phyloP scores from a whole-genome alignment of 2,329 filamentous ascomycete genomes.

The Ophiostoma triangulosporum region DNA sequence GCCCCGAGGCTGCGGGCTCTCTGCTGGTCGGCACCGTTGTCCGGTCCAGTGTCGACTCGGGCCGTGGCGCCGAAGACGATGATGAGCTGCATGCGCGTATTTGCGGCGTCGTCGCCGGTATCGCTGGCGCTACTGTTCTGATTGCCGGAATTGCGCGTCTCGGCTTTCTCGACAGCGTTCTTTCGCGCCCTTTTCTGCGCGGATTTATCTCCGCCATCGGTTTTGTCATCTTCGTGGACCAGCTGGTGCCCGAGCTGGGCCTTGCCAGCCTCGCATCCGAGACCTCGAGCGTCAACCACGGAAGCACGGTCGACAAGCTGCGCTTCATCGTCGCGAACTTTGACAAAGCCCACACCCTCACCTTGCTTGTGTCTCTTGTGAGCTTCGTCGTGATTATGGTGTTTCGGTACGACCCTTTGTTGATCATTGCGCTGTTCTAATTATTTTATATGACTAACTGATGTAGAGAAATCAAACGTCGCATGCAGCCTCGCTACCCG shows the following conservation, averaged over 20 bases:
- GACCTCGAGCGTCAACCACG: slow-evolving; percentile 54
- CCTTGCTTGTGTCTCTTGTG: slow-evolving; percentile 59
- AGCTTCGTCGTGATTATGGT: slow-evolving; percentile 85
- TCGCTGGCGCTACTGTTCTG: slow-evolving; percentile 82
- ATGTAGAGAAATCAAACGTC: slow-evolving; percentile 64
- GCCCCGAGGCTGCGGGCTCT: slow-evolving; percentile 87
- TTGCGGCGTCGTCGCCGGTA: slow-evolving; percentile 74
- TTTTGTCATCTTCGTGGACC: slow-evolving; percentile 90
- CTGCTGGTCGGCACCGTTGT: slow-evolving; percentile 81
- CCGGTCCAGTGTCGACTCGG: slow-evolving; percentile 58
- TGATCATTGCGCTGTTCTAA: neutral
- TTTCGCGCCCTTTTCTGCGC: slow-evolving; percentile 81
- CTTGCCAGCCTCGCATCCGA: slow-evolving; percentile 53
- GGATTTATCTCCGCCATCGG: slow-evolving; percentile 97
- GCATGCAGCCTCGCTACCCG: slow-evolving; percentile 65
- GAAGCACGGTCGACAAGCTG: slow-evolving; percentile 76
- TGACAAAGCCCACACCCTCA: slow-evolving; percentile 56
- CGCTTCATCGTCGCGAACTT: slow-evolving; percentile 61
- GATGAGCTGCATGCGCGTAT: slow-evolving; percentile 61
- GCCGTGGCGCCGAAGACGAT: slow-evolving; percentile 50
- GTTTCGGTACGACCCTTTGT: slow-evolving; percentile 50
- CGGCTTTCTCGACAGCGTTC: slow-evolving; percentile 86
- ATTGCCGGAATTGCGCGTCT: slow-evolving; percentile 71
- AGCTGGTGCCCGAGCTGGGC: slow-evolving; percentile 82
- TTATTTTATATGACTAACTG: neutral